Percentiles rank a stretch among this genome's conserved stretches.
These are phyloP conservation scores for Ceriops decandra DNA, from an alignment of 345 rosid genomes.

Conservation along the genomic window DNA sequence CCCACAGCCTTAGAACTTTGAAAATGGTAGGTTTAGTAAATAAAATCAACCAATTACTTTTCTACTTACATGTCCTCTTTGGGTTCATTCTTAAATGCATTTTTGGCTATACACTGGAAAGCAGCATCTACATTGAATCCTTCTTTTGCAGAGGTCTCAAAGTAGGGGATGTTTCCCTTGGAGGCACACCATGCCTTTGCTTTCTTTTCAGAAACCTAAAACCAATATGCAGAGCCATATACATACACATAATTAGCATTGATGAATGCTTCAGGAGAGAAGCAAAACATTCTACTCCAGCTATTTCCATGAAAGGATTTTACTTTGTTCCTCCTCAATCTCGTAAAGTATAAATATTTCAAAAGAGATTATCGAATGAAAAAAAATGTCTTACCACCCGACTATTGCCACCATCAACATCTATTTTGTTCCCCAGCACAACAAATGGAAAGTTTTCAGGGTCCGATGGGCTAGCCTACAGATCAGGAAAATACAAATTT, in stretches of 20 bases:
- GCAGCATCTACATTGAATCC: slow-evolving; percentile 87
- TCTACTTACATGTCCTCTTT: slow-evolving; percentile 78
- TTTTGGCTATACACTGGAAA: slow-evolving; percentile 76
- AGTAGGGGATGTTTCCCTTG: slow-evolving; percentile 84
- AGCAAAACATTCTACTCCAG: not conserved
- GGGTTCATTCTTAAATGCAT: slow-evolving; percentile 85
- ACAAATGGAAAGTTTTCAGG: slow-evolving; percentile 46
- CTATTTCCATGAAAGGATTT: not conserved
- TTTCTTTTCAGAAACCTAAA: slow-evolving; percentile 85
- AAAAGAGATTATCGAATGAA: not conserved
- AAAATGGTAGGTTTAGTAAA: too few relatives aligned
- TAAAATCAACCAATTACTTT: too few relatives aligned
- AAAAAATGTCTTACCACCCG: slow-evolving; percentile 62
- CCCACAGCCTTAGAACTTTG: too few relatives aligned
- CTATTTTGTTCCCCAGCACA: slow-evolving; percentile 3
- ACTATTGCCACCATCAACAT: slow-evolving; percentile 25
- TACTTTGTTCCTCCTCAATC: not conserved
- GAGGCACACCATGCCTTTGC: slow-evolving; percentile 96
- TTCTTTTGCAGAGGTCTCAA: slow-evolving; percentile 91
- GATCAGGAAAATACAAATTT: not conserved
- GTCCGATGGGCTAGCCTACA: slow-evolving; percentile 84
- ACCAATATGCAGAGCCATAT: not conserved
- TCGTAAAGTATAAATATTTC: not conserved
- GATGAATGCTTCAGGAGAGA: not conserved
- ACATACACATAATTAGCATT: not conserved